Base-by-base conservation (phyloP, 1,284 basidiomycete species). In the Schizopora paradoxa region DNA sequence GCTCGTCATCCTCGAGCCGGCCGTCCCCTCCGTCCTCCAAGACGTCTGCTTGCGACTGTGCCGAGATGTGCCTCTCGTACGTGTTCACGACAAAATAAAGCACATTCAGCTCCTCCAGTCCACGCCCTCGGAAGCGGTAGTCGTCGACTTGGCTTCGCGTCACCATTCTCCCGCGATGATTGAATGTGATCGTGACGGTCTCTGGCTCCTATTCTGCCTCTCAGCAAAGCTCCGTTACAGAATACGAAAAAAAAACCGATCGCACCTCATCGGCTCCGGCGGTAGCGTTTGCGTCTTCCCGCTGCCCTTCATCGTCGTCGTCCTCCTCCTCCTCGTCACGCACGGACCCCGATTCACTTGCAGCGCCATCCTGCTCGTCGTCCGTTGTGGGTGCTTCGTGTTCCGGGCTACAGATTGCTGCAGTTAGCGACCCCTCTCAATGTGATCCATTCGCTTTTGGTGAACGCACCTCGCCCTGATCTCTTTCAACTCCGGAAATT, bases 21-120 rank as follows among this genome's bases (percentile, higher is more conserved):
- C 22, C 33, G 3, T 16, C 3, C 3, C 33, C 33, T 10, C 33
- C 18, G 10, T 35, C 33, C 33, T 19, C 11, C 6, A 19, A 35
- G 14, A 19, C 32, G 21, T 13, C 21, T 36, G 11, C 21, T 5
- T 27, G 14, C 34, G 26, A 11, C 14, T 43, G 32, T 13, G 25
- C 16, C 7, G 21, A 7, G 14, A 26, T 35, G 39, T 57, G 48
- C 25, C 28, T 31, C 23, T 60, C 57, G 36, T 59, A 59, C 10
- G 57, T 56, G 34, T 58, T 41, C 16, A 52, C 36, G 27, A 55
- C 46, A 34, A 52, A 58, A 19, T 39, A 32, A 11, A 56, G 6
- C 3, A 59, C 6, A 32, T 41, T 45, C n/a, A 21, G 45, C 2
- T 45, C 32, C 6, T 40, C 40, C 11, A 57, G 35, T n/a, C 45